A percentile compares a stretch with the other conserved stretches of the same genome.
Evolutionary conservation across 2,329 filamentous ascomycete species (phyloP).

Genomic region (Fusarium penzigii): DNA sequence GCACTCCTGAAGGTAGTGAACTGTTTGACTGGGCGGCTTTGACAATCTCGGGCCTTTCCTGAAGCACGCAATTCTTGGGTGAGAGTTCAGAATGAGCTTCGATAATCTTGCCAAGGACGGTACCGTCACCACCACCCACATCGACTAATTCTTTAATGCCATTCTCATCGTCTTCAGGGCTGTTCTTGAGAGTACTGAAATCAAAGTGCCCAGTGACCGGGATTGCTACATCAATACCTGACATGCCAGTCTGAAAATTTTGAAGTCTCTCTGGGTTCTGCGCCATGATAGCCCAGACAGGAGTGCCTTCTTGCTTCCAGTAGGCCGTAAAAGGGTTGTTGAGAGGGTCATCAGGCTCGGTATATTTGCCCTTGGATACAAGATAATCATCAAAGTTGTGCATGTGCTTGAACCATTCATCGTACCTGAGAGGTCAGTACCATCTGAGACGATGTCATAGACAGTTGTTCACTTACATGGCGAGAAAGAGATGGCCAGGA

Average conservation of each 20-base stretch:
- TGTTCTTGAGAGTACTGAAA: conserved; percentile 29
- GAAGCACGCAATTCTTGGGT: conserved; percentile 27
- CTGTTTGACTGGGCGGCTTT: conserved; percentile 21
- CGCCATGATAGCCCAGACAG: conserved; percentile 36
- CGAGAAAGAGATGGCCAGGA: conserved; percentile 33
- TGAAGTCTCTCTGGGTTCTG: conserved; percentile 30
- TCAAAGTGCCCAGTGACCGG: conserved; percentile 35
- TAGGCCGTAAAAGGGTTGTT: conserved; percentile 34
- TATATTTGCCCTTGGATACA: conserved; percentile 20
- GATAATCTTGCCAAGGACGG: conserved; percentile 32
- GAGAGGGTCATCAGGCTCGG: conserved; percentile 31
- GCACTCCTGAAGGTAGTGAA: conserved; percentile 20
- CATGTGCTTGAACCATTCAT: conserved; percentile 37
- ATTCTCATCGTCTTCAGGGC: conserved; percentile 10
- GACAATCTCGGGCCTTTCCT: conserved; percentile 30
- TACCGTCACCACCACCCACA: conserved; percentile 33
- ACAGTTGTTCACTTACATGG: conserved; percentile 21
- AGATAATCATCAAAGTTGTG: conserved; percentile 37
- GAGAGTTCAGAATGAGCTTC: conserved; percentile 29
- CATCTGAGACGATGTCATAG: not conserved
- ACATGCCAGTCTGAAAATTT: conserved; percentile 34
- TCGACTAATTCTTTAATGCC: conserved; percentile 32
- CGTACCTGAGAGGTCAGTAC: conserved; percentile 24
- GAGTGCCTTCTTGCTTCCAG: conserved; percentile 35
- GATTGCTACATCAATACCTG: conserved; percentile 35